A percentile compares a stretch with the other conserved stretches of the same genome.
Conservation (phyloP, 345 rosid genomes). For the Erucastrum elatum region DNA sequence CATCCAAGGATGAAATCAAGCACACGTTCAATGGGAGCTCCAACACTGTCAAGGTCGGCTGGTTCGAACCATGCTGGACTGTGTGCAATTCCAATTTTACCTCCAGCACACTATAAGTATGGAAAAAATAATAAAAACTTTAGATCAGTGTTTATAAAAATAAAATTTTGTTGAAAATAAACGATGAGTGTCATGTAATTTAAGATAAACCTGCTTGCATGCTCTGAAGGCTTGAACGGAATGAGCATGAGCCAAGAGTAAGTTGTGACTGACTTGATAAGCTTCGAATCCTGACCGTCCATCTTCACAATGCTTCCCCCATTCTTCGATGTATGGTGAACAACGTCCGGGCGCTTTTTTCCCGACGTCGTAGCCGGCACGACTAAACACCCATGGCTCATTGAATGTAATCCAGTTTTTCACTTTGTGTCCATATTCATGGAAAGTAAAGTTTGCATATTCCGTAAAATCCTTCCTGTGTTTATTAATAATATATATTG, state of each 20-base stretch:
- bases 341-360: slow-evolving; percentile 44
- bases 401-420: slow-evolving; percentile 38
- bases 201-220: slow-evolving; percentile 23
- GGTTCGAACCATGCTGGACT: slow-evolving; percentile 45
- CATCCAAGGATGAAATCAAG: slow-evolving; percentile 43
- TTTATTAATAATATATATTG: neutral
- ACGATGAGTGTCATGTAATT: neutral
- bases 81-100: slow-evolving; percentile 41
- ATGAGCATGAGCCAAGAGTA: slow-evolving; percentile 30
- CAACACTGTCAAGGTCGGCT: slow-evolving; percentile 2
- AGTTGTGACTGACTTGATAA: slow-evolving; percentile 37
- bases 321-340: slow-evolving; percentile 10
- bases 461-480: slow-evolving; percentile 29
- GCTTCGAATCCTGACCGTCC: slow-evolving; percentile 41
- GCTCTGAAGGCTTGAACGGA: slow-evolving; percentile 19
- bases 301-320: neutral
- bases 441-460: slow-evolving; percentile 33
- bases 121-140: neutral
- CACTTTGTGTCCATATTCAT: slow-evolving; percentile 37
- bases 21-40: slow-evolving; percentile 29
- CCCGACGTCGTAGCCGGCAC: slow-evolving; percentile 37
- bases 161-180: neutral
- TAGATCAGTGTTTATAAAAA: neutral
- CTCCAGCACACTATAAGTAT: slow-evolving; percentile 28
- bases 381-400: slow-evolving; percentile 41